Evolutionary conservation across 805 yeast genomes (phyloP).

Genomic region (Myxozyma sirexii): DNA sequence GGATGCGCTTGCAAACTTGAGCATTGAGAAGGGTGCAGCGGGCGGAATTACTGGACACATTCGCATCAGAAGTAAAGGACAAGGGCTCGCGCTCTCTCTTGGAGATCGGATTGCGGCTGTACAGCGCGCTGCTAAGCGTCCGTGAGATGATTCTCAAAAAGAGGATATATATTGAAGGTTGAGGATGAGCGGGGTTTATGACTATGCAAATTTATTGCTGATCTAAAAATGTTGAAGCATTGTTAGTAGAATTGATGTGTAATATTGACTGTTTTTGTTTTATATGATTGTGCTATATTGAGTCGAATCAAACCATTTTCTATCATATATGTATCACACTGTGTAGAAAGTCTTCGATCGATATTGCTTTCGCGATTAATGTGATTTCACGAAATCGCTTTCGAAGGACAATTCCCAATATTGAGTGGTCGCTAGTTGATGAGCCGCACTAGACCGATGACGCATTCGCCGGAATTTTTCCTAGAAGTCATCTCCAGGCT

Average conservation of each 20-base stretch:
- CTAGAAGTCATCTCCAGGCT: not conserved
- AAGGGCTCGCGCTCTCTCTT: slow-evolving; percentile 90
- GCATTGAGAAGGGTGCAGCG: slow-evolving; percentile 77
- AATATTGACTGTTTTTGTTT: not conserved
- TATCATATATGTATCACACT: no score
- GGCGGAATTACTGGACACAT: slow-evolving; percentile 90
- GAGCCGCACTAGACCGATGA: not conserved
- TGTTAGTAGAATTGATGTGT: not conserved
- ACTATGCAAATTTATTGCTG: not conserved
- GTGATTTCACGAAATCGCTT: no score
- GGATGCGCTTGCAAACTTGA: slow-evolving; percentile 93
- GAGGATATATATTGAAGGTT: not conserved
- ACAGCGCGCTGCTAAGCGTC: slow-evolving; percentile 18
- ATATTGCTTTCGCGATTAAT: no score
- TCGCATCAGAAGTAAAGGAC: slow-evolving; percentile 95
- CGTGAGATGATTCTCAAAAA: not conserved
- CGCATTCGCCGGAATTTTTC: not conserved
- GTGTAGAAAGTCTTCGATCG: no score
- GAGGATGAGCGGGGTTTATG: not conserved
- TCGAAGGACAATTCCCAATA: no score
- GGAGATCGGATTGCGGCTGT: slow-evolving; percentile 90
- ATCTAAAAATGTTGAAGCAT: not conserved
- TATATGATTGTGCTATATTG: not conserved
- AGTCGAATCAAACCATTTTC: not conserved
- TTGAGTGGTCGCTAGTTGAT: no score